These are phyloP conservation scores for Karstenula rhodostoma DNA, from an alignment of 2,329 filamentous ascomycete genomes.

Conservation along the genomic window DNA sequence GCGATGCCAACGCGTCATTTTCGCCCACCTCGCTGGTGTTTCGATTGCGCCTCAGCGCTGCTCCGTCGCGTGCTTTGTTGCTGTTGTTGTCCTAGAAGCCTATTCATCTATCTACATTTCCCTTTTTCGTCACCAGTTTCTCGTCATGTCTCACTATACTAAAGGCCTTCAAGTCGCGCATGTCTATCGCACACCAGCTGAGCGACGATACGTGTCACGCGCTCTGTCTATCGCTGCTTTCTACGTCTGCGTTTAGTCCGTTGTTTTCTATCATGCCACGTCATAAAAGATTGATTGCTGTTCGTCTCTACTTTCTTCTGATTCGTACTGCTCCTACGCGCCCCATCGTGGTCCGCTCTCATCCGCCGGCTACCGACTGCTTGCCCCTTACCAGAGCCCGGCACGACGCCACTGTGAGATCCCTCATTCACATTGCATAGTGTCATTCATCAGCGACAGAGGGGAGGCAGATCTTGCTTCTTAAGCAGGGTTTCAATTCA, in stretches of 20 bases:
- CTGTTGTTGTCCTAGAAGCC: not conserved
- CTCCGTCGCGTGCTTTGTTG: constrained; percentile 6
- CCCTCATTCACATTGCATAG: not conserved
- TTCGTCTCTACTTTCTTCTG: not conserved
- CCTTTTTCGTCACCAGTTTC: not conserved
- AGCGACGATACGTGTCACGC: constrained; percentile 15
- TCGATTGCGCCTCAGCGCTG: constrained; percentile 30
- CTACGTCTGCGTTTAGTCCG: constrained; percentile 16
- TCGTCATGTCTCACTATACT: not conserved
- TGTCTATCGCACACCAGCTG: constrained; percentile 9
- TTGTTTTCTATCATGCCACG: constrained; percentile 14
- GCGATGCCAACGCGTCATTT: constrained; percentile 20
- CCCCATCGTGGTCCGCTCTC: not conserved
- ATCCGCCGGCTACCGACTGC: not conserved
- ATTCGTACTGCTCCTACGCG: not conserved
- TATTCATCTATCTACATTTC: not conserved
- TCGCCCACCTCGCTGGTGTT: constrained; percentile 29
- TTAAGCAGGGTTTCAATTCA: not conserved
- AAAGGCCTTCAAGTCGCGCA: not conserved
- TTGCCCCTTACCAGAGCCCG: not conserved
- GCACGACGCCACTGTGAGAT: no score
- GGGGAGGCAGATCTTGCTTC: not conserved
- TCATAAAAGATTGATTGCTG: not conserved
- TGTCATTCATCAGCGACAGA: not conserved
- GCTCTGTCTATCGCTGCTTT: constrained; percentile 13